Evolutionary conservation across 1,139 yeast species (phyloP).

Genomic region (Kazachstania sp.): DNA sequence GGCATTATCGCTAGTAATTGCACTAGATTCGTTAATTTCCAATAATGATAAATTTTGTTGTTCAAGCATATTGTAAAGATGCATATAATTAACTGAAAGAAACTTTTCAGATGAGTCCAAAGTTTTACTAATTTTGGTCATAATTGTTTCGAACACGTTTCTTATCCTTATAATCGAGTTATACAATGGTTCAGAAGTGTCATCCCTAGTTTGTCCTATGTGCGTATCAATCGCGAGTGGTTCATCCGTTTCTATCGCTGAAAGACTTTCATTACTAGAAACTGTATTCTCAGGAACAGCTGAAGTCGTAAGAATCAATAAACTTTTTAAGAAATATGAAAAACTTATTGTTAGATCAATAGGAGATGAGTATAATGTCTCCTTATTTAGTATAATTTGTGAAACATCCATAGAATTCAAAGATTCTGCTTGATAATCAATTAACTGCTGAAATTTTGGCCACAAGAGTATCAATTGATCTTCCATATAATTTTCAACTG

Average conservation of each 20-base stretch:
- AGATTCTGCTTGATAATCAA: slow-evolving; percentile 70
- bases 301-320: slow-evolving; percentile 42
- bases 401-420: slow-evolving; percentile 39
- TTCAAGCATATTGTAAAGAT: slow-evolving; percentile 24
- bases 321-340: slow-evolving; percentile 64
- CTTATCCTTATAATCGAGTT: slow-evolving; percentile 61
- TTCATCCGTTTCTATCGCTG: not conserved
- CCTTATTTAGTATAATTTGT: slow-evolving; percentile 20
- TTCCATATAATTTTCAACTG: slow-evolving; percentile 65
- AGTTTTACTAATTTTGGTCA: slow-evolving; percentile 58
- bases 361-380: slow-evolving; percentile 37
- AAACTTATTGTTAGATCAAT: slow-evolving; percentile 74
- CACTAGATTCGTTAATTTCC: slow-evolving; percentile 2
- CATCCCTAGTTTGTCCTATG: slow-evolving; percentile 7
- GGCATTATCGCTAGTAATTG: slow-evolving; percentile 6
- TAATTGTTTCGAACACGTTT: slow-evolving; percentile 67
- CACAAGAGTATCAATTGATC: slow-evolving; percentile 60
- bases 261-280: not conserved
- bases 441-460: slow-evolving; percentile 75
- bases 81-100: slow-evolving; percentile 61
- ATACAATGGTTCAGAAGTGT: slow-evolving; percentile 54
- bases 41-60: slow-evolving; percentile 16
- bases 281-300: not conserved
- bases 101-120: slow-evolving; percentile 57
- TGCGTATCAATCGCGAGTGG: not conserved